Conservation (phyloP, 1,139 yeast species). For the Saccharomyces hybrid region DNA sequence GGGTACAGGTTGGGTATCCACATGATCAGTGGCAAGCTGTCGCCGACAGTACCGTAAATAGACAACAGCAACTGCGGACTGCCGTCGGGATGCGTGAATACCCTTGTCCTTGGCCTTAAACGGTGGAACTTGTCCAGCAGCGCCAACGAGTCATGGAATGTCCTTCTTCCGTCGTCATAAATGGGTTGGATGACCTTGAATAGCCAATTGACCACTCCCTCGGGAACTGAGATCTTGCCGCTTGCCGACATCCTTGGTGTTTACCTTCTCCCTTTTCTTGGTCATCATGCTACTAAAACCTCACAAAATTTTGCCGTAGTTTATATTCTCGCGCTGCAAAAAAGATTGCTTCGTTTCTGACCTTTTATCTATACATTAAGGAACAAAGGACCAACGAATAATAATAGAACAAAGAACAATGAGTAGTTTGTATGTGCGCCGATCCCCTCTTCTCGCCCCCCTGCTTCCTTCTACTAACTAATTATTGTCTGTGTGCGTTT, state of each 20-base stretch:
- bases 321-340: neutral
- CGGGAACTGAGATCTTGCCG: conserved; percentile 10
- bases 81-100: conserved; percentile 58
- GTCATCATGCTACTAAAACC: neutral
- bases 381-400: conserved; percentile 1
- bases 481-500: neutral
- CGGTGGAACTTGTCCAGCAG: conserved; percentile 45
- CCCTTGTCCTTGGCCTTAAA: conserved; percentile 63
- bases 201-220: conserved; percentile 48
- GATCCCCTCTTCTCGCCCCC: neutral
- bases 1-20: conserved; percentile 81
- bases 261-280: neutral
- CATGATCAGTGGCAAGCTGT: conserved; percentile 48
- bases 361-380: neutral
- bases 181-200: conserved; percentile 48
- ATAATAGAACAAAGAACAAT: conserved; percentile 2
- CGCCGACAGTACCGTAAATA: conserved; percentile 43
- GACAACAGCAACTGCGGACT: conserved; percentile 52
- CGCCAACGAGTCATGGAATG: conserved; percentile 56
- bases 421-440: neutral
- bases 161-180: conserved; percentile 40
- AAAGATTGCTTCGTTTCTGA: neutral
- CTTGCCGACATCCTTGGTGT: neutral
- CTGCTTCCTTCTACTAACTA: neutral
- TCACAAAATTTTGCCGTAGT: neutral